Evolutionary conservation across 1,139 yeast genomes (phyloP), one percentile per base, ranked within the genome.

Genomic region (Chernovozyma sophiae-reginae): DNA sequence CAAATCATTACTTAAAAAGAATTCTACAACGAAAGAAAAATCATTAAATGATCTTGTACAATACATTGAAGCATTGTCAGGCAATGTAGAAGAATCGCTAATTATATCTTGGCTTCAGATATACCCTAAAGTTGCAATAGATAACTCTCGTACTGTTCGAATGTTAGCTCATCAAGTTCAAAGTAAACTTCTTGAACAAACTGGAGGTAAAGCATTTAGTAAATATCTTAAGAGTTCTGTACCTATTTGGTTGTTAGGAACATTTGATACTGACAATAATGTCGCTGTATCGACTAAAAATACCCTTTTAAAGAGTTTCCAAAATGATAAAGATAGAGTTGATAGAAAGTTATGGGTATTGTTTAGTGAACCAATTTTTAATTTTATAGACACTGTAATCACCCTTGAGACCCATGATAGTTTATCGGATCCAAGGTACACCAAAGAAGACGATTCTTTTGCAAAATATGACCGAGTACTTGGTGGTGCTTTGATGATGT

Each of bases 21-120:
- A 89, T 51, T 73, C 84, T 12, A 81, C 79, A 17, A 92, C 98
- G 0, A 85, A 81, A 52, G 96, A 87, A 49, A 85, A 82, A 52
- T 89, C 95, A 0, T 62, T 87, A 25, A 58, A 49, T 10, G 95
- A 86, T 28, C 60, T 90, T 25, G 42, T 46, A 2, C 46, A 49
- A 2, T 48, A 61, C 15, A 47, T 73, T 4, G 52, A 58, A 3
- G 53, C 55, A 3, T 37, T 10, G 4, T 22, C 32, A 4, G 27
- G 37, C 3, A 39, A 43, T 2, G 36, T 50, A 14, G 74, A 77
- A 43, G 81, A 82, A 33, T 47, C 75, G 41, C 71, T 74, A 2
- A 52, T 80, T 6, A 62, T 75, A 6, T 72, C 87, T 3, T 89
- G 96, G 95, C 68, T 85, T 25, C 95, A 86, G 54, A 48, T 86